A percentile compares a stretch with the other conserved stretches of the same genome.
These are phyloP conservation scores for Taxillus chinensis DNA, from an alignment of 164 flowering plant genomes.

Conservation along the genomic window DNA sequence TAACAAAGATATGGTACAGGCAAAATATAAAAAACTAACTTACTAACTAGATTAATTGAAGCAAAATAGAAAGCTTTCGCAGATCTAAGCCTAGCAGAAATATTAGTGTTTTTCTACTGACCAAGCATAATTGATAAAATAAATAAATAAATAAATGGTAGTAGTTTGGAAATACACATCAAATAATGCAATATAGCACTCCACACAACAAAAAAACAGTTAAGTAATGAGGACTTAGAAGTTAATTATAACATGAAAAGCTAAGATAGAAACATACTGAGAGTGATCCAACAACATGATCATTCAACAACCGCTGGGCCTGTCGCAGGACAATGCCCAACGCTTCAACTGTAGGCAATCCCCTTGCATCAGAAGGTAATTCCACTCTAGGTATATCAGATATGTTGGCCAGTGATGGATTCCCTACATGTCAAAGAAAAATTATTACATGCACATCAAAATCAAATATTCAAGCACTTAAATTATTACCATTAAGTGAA, in stretches of 20 bases:
- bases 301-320: slow-evolving; percentile 62
- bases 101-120: too few relatives aligned
- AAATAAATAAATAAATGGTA: too few relatives aligned
- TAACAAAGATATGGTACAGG: too few relatives aligned
- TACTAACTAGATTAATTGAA: too few relatives aligned
- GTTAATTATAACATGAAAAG: too few relatives aligned
- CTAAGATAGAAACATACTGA: slow-evolving; percentile 33
- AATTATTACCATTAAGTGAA: slow-evolving; percentile 44
- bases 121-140: too few relatives aligned
- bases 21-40: too few relatives aligned
- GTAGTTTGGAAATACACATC: too few relatives aligned
- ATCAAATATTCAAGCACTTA: neutral
- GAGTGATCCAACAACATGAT: slow-evolving; percentile 40
- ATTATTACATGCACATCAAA: neutral
- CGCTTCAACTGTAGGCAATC: slow-evolving; percentile 67
- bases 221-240: neutral
- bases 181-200: too few relatives aligned
- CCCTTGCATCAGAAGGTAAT: slow-evolving; percentile 46
- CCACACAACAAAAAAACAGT: neutral
- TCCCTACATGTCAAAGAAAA: slow-evolving; percentile 26
- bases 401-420: slow-evolving; percentile 23
- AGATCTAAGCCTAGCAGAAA: too few relatives aligned
- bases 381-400: slow-evolving; percentile 22
- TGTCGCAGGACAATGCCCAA: slow-evolving; percentile 48
- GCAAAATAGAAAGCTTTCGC: too few relatives aligned